These are phyloP conservation scores for Lentinula boryana DNA, from an alignment of 768 basidiomycete species.

Conservation along the genomic window DNA sequence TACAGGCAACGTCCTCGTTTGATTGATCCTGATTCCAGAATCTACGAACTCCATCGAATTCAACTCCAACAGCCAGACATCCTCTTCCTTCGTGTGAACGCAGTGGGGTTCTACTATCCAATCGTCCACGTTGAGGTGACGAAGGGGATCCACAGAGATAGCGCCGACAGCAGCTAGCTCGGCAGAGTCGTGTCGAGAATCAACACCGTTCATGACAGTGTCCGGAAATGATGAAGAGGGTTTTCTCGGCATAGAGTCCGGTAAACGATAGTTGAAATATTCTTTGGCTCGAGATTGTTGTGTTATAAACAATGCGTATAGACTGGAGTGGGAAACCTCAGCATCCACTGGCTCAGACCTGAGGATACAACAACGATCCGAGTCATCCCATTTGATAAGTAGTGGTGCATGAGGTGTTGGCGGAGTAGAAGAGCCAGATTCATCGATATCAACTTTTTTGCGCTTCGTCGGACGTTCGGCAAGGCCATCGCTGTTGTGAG, in stretches of 20 bases:
- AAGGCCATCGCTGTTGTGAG: background rate
- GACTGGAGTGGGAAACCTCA: background rate
- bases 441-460: background rate
- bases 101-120: background rate
- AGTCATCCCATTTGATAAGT: conserved; percentile 1
- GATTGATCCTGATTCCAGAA: background rate
- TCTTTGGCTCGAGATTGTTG: background rate
- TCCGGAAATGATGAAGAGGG: background rate
- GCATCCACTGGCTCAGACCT: background rate
- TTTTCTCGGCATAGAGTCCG: background rate
- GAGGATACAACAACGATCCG: conserved; percentile 5
- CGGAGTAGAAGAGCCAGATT: background rate
- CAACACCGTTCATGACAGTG: background rate
- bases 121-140: background rate
- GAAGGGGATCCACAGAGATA: background rate
- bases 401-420: background rate
- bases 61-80: background rate
- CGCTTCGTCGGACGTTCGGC: conserved; percentile 1
- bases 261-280: background rate
- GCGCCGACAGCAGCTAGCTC: background rate
- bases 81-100: background rate
- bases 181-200: background rate
- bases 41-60: background rate
- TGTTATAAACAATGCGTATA: background rate
- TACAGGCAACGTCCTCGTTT: background rate